Conservation (phyloP, 768 basidiomycete species). For the Leccinum disarticulatum region DNA sequence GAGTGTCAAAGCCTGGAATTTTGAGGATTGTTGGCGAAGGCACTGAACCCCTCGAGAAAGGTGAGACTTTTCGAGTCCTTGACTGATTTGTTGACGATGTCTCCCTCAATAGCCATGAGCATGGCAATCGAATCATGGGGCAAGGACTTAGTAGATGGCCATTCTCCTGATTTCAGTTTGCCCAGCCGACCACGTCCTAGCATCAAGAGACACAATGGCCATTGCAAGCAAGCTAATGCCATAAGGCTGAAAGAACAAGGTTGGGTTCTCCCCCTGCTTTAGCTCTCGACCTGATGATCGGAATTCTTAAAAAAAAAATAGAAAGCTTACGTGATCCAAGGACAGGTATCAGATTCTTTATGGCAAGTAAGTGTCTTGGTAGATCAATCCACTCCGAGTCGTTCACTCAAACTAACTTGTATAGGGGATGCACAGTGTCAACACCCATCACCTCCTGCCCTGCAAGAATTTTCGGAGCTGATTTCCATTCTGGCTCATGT, state of each 20-base stretch:
- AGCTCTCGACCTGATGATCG: not conserved
- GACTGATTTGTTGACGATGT: not conserved
- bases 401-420: not conserved
- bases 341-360: slow-evolving; percentile 10
- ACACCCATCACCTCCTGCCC: not conserved
- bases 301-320: not conserved
- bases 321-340: not conserved
- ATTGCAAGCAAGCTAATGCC: slow-evolving; percentile 8
- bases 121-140: not conserved
- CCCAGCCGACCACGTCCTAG: not conserved
- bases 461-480: slow-evolving; percentile 7
- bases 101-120: not conserved
- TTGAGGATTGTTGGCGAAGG: not conserved
- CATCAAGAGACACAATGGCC: not conserved
- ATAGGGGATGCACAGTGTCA: slow-evolving; percentile 3
- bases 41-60: not conserved
- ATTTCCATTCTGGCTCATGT: slow-evolving; percentile 2
- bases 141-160: too few relatives aligned
- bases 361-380: slow-evolving; percentile 12
- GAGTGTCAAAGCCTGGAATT: not conserved
- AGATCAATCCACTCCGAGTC: too few relatives aligned
- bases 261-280: not conserved
- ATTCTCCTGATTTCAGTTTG: not conserved
- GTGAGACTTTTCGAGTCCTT: not conserved
- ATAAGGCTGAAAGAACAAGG: slow-evolving; percentile 4